Percentiles rank a stretch among this genome's conserved stretches.
These are phyloP conservation scores for Ceratocystis harringtonii DNA, from an alignment of 2,329 filamentous ascomycete species.

Conservation along the genomic window DNA sequence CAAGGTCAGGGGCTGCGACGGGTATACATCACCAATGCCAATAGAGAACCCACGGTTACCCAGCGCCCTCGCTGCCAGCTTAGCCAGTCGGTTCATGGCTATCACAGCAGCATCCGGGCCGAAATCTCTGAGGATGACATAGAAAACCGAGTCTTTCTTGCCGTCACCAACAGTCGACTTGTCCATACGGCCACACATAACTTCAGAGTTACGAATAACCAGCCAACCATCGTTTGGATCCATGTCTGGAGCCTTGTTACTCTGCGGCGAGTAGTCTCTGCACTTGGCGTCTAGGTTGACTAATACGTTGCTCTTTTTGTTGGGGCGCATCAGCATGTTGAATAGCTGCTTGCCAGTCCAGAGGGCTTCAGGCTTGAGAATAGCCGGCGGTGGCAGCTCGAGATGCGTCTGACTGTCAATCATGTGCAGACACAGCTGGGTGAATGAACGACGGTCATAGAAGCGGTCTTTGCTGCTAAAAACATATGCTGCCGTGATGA, in stretches of 20 bases:
- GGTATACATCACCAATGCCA: constrained; percentile 87
- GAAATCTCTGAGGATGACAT: constrained; percentile 88
- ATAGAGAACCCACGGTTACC: constrained; percentile 92
- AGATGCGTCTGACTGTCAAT: constrained; percentile 63
- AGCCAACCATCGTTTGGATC: constrained; percentile 81
- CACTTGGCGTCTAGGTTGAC: constrained; percentile 92
- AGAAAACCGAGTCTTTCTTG: constrained; percentile 97
- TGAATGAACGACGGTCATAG: constrained; percentile 76
- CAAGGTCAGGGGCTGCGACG: constrained; percentile 51
- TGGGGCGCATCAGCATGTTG: constrained; percentile 79
- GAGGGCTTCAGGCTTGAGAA: constrained; percentile 68
- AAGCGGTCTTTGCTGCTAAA: constrained; percentile 88
- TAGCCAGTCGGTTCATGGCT: constrained; percentile 88
- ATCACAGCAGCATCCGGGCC: constrained; percentile 76
- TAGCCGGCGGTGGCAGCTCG: constrained; percentile 72
- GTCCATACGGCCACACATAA: constrained; percentile 97
- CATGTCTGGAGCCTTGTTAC: constrained; percentile 49
- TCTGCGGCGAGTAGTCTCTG: constrained; percentile 56
- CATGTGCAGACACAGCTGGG: constrained; percentile 88
- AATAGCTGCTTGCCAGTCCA: constrained; percentile 99
- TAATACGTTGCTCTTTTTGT: constrained; percentile 63
- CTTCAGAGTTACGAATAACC: constrained; percentile 86
- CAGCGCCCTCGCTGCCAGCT: constrained; percentile 74
- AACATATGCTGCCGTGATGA: constrained; percentile 88
- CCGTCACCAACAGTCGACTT: constrained; percentile 93